Base-by-base conservation (phyloP, 2,329 filamentous ascomycete species). In the Alternaria sp. region DNA sequence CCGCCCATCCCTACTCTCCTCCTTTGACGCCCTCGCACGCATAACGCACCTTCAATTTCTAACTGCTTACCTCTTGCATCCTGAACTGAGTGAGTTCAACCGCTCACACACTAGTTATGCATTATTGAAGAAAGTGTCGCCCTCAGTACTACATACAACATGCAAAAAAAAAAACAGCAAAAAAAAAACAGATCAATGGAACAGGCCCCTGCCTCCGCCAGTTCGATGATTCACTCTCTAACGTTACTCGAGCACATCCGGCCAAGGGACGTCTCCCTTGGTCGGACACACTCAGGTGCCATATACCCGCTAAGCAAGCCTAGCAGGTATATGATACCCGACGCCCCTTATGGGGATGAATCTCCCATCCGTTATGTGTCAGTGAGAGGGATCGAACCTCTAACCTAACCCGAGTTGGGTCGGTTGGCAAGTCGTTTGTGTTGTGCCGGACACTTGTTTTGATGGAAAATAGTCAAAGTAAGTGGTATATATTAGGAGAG, bases 171-270 rank as follows among this genome's bases (percentile, higher is more conserved):
- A 23, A 21, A 6, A 15, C 7, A 15, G 13, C 21, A 53, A 40
- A 40, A 40, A 40, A n/a, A n/a, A 25, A 54, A 44, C 30, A 43
- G 30, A 44, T 43, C 51, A 12, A 28, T 15, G 17, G 32, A 17
- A 36, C 50, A 6, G 17, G 50, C 50, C 50, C 50, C 50, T 53
- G 9, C 50, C 50, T 40, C 26, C 50, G 50, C 50, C 17, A 13
- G 13, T 36, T 19, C 50, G 50, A 53, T 53, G 50, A 40, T 53
- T 53, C 50, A 32, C 50, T 53, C 50, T 25, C 30, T 4, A 36
- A 53, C 15, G 25, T 51, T 28, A 23, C 17, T 47, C 17, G 17
- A 23, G 21, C 21, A 13, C 44, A 23, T 13, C 17, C 44, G 3
- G 12, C 12, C 17, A 21, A 47, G 12, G 17, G 32, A 36, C 17